Evolutionary conservation across 495 filamentous ascomycete species (phyloP), one percentile per base, ranked within the genome.

Genomic region (Tuber microsphaerosporum): DNA sequence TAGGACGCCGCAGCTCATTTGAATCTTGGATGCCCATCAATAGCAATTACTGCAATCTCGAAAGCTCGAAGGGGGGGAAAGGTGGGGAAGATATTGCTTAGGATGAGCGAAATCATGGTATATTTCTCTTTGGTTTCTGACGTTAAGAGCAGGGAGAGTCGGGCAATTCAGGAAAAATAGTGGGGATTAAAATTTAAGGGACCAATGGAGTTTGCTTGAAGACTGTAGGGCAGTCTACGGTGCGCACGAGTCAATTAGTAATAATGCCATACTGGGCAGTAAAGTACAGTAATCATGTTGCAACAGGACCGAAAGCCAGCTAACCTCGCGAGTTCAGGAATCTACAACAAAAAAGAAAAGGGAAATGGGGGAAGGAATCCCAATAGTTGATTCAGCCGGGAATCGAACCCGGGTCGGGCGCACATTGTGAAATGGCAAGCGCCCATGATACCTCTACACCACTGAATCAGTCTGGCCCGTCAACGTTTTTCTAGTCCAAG

Each of bases 321-420:
- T 14, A 56, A 56, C n/a, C 10, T 14, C 10, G 22, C 22, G 10
- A 56, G 51, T 56, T 22, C 5, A 10, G 9, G 2, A n/a, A n/a
- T n/a, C 48, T n/a, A 2, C 0, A 31, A 31, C 31, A 61, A 16
- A 61, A 26, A 61, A 61, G 14, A 26, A 14, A 56, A 46, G 39
- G 39, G 39, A 8, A 51, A 8, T n/a, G 8, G 20, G 10, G 20
- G 8, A 26, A 56, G 51, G 12, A 31, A n/a, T 61, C 12, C 8
- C 2, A 16, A 6, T 12, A 16, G 12, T 16, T 61, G 51, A 61
- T 61, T 61, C 26, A 61, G 51, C 51, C 48, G 73, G 73, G 73
- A 74, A 74, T 74, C 73, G 56, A 74, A 74, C 72, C 73, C 73
- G 39, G 73, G 73, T 74, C 73, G 73, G 73, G 73, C 73, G 56